phyloP scores from a whole-genome alignment of 805 yeast genomes.

The Starmerella riodocensis region DNA sequence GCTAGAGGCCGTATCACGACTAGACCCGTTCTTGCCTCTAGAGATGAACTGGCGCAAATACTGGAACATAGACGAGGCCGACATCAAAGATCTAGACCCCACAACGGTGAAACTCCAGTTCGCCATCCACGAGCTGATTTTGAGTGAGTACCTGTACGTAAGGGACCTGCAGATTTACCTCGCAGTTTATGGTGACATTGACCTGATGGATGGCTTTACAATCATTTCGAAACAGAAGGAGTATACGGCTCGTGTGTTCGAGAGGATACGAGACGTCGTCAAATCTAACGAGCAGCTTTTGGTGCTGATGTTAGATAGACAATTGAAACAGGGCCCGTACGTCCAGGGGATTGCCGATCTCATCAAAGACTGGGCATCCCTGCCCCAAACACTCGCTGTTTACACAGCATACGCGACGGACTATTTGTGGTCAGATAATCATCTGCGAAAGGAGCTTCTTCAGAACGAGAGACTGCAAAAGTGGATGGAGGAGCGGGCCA shows the following conservation, averaged over 20 bases:
- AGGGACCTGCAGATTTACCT: conserved; percentile 54
- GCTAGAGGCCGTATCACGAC: not conserved
- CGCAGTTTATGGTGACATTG: conserved; percentile 38
- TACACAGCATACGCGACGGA: conserved; percentile 46
- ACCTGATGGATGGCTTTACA: conserved; percentile 21
- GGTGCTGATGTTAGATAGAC: conserved; percentile 44
- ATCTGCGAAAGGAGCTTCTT: conserved; percentile 33
- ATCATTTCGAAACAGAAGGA: conserved; percentile 39
- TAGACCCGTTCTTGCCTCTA: conserved; percentile 5
- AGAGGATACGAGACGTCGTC: conserved; percentile 43
- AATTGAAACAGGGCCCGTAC: conserved; percentile 52
- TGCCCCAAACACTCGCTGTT: conserved; percentile 34
- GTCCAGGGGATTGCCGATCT: conserved; percentile 36
- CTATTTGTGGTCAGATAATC: conserved; percentile 28
- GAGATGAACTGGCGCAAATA: conserved; percentile 23
- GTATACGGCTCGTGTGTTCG: conserved; percentile 47
- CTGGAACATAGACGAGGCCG: conserved; percentile 19
- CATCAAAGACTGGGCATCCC: conserved; percentile 49
- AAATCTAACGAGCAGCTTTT: conserved; percentile 43
- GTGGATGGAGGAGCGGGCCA: conserved; percentile 45
- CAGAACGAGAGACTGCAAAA: conserved; percentile 35
- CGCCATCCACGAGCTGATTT: conserved; percentile 59
- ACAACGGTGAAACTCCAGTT: conserved; percentile 47
- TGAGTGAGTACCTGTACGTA: conserved; percentile 57
- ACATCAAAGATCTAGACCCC: conserved; percentile 17